Base-by-base conservation (phyloP, 2,329 filamentous ascomycete species). In the Canariomyces notabilis region DNA sequence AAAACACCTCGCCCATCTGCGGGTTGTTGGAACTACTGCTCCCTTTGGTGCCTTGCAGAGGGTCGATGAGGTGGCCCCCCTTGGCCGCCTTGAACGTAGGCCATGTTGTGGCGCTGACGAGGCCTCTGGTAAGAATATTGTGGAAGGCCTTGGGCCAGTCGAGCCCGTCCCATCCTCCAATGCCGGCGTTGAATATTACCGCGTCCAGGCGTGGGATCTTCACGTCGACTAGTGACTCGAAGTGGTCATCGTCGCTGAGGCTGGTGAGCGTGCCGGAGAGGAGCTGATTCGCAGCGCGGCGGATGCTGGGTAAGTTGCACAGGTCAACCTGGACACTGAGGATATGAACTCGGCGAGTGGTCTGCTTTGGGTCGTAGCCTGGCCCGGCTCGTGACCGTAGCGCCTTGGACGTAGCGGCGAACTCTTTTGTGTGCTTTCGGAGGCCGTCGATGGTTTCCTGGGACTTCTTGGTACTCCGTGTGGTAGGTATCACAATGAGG, bases 121-220 rank as follows among this genome's bases (percentile, higher is more conserved):
- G 69, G 46, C 89, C 82, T 9, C 61, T 58, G 4, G 76, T 81
- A 37, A 86, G 59, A 33, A 81, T 59, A 46, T 69, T 66, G 57
- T 64, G 69, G 22, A 82, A 64, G 1, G 87, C 80, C 44, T 60
- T 57, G 1, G 71, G 65, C 80, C 82, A 96, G 64, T 88, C 70
- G 48, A 95, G 64, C n/a, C 87, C 87, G 1, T 73, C 78, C 86
- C 89, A 95, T 2, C 88, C 89, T 18, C 89, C 89, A 32, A 91
- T 84, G 0, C 90, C 93, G 14, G 91, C 91, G 65, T 96, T 96
- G 63, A 87, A 83, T 31, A 97, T 74, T 18, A 93, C 73, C 2
- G 77, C 77, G 65, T 97, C 89, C 22, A 98, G 72, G 53, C 83
- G 81, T 2, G 87, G 83, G 33, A 89, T 71, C 16, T 67, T 67